Conservation (phyloP, 2,329 filamentous ascomycete genomes). For the Aureobasidium musti region DNA sequence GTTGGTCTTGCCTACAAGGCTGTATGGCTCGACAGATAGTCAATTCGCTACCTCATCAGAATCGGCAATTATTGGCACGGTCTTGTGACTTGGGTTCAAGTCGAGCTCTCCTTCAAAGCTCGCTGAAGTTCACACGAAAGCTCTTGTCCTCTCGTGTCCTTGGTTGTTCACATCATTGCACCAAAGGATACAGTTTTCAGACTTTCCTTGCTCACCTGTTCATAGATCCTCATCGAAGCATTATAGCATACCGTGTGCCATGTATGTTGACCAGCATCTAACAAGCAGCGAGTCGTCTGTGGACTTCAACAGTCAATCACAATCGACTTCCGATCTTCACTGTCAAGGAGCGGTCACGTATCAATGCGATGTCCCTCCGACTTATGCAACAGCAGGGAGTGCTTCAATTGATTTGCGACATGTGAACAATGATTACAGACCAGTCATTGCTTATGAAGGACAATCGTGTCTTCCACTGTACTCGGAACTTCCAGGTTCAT, state of each 20-base stretch:
- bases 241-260: not conserved
- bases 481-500: too few species aligned
- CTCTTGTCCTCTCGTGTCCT: not conserved
- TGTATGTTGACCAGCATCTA: not conserved
- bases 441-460: not conserved
- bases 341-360: not conserved
- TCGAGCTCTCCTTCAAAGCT: not conserved
- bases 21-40: not conserved
- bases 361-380: not conserved
- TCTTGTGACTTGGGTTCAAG: not conserved
- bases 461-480: not conserved
- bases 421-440: not conserved
- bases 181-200: not conserved
- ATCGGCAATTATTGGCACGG: not conserved
- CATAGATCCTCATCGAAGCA: not conserved
- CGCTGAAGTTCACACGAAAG: not conserved
- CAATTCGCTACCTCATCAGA: not conserved
- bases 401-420: not conserved
- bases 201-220: not conserved
- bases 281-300: not conserved
- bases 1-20: not conserved
- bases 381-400: not conserved
- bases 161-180: not conserved
- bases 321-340: not conserved
- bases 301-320: not conserved